Base-by-base conservation (phyloP, 768 basidiomycete genomes). In the Collybia sordida region DNA sequence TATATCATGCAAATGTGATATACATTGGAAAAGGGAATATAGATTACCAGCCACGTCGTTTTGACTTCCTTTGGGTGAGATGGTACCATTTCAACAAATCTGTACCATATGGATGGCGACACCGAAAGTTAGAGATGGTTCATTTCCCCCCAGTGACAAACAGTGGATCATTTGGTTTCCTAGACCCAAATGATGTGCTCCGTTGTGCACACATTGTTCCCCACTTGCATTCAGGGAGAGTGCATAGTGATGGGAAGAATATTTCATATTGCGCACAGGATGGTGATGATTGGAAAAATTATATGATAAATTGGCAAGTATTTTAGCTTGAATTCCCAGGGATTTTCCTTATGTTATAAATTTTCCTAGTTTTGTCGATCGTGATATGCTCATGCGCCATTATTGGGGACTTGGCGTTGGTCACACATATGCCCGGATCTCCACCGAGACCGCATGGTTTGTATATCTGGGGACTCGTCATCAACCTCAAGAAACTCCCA, bases 291-390 rank as follows among this genome's bases (percentile, higher is more conserved):
- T 49, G 36, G 23, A 24, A 40, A n/a, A n/a, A 6, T 22, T 49
- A 49, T 14, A 31, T 17, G 12, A n/a, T 49, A 15, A 49, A 49
- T 31, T 14, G 39, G 47, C 41, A 21, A 17, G 47, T 41, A 34
- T 8, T 5, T 14, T 8, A 14, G 17, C n/a, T 17, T 23, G n/a
- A 18, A 18, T 21, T 11, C n/a, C n/a, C n/a, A n/a, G 17, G 12
- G 22, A 18, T 39, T 25, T 3, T 21, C 17, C 15, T n/a, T 25
- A 23, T 23, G 22, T 8, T 12, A 25, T 22, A 40, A 4, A 17
- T 6, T 6, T 22, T 9, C 22, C 25, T 41, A 48, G 47, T 9
- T 48, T 48, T 27, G 47, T 48, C n/a, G 47, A 48, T 24, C 19
- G 45, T 21, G 45, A 47, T 36, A 47, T 47, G 45, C 22, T 22